phyloP scores from a whole-genome alignment of 139 green algal species.

The Trebouxia sp. region DNA sequence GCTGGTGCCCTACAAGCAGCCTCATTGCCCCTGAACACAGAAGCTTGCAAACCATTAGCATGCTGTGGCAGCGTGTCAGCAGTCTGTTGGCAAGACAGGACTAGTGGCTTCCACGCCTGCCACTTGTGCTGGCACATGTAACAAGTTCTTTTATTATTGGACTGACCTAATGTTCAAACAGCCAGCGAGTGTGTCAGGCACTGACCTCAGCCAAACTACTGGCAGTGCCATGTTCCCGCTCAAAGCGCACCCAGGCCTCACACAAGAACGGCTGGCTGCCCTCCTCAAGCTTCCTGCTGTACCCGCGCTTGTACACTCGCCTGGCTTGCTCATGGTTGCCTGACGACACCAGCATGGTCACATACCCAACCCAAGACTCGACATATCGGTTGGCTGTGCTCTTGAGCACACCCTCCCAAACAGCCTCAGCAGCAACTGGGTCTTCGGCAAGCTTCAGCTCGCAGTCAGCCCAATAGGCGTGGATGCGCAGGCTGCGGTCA shows the following conservation, averaged over 20 bases:
- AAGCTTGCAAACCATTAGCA: too few relatives aligned
- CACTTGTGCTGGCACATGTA: too few relatives aligned
- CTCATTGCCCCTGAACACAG: too few relatives aligned
- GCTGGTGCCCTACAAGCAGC: too few relatives aligned
- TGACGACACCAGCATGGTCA: conserved; percentile 39
- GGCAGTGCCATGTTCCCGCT: conserved; percentile 75
- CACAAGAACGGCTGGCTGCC: conserved; percentile 58
- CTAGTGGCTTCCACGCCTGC: too few relatives aligned
- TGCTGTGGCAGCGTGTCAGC: too few relatives aligned
- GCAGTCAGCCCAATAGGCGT: conserved; percentile 71
- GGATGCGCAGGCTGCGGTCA: conserved; percentile 57
- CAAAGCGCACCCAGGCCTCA: conserved; percentile 80
- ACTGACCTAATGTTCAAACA: too few relatives aligned
- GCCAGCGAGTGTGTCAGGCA: neutral
- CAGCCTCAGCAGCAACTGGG: conserved; percentile 48
- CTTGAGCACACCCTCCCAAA: conserved; percentile 77
- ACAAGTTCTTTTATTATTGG: too few relatives aligned
- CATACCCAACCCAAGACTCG: neutral
- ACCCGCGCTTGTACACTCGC: conserved; percentile 61
- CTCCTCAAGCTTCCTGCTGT: conserved; percentile 54
- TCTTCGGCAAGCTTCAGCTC: conserved; percentile 57
- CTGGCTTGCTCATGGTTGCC: conserved; percentile 48
- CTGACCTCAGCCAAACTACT: conserved; percentile 33
- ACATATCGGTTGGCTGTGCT: neutral
- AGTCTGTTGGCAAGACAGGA: too few relatives aligned